phyloP scores from a whole-genome alignment of 2,329 filamentous ascomycete genomes.

The Graphiopsis chlorocephala region DNA sequence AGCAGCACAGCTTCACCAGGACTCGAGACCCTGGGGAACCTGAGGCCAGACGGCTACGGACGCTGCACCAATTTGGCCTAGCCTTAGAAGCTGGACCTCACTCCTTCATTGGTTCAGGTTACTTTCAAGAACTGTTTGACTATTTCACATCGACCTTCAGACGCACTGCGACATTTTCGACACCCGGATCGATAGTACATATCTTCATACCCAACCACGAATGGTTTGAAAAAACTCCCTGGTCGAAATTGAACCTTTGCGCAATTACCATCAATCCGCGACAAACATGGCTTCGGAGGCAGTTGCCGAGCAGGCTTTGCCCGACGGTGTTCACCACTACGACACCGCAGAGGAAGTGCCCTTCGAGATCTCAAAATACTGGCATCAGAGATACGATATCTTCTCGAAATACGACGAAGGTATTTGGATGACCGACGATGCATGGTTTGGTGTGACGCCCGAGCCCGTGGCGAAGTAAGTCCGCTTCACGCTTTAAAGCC shows the following conservation, averaged over 20 bases:
- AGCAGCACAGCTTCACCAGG: not conserved
- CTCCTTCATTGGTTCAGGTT: conserved; percentile 3
- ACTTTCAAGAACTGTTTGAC: conserved; percentile 1
- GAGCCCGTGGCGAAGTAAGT: conserved; percentile 81
- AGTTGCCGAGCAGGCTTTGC: conserved; percentile 44
- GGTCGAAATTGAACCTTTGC: not conserved
- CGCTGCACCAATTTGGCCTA: not conserved
- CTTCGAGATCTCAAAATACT: conserved; percentile 87
- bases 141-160: not conserved
- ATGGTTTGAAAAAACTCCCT: not conserved
- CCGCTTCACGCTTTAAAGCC: conserved; percentile 4
- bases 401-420: conserved; percentile 86
- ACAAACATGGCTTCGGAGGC: conserved; percentile 12
- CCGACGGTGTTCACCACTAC: conserved; percentile 73
- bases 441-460: conserved; percentile 96
- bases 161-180: not conserved
- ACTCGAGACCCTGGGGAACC: not conserved
- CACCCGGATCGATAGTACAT: not conserved
- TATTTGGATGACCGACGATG: conserved; percentile 85
- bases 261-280: not conserved
- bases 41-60: not conserved
- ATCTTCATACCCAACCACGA: not conserved
- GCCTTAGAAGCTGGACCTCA: not conserved
- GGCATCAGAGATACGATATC: conserved; percentile 80
- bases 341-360: conserved; percentile 67